Percentiles rank a stretch among this genome's conserved stretches.
phyloP scores from a whole-genome alignment of 257 asterid genomes.

The Gentiana straminea region DNA sequence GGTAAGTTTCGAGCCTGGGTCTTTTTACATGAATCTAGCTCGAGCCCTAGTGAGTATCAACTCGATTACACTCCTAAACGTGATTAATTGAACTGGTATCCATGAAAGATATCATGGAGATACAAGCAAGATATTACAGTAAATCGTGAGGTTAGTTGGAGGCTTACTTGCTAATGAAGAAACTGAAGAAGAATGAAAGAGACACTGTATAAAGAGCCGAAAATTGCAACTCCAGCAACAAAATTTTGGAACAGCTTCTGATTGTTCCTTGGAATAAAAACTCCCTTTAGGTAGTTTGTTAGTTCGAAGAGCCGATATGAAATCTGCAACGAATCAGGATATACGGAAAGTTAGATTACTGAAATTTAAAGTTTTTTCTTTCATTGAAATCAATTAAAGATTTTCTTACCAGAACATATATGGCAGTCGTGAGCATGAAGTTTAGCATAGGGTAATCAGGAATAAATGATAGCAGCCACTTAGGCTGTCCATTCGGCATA shows the following conservation, averaged over 20 bases:
- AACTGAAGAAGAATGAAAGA: conserved; percentile 70
- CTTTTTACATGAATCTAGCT: no score
- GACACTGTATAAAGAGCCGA: conserved; percentile 43
- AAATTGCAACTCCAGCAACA: conserved; percentile 47
- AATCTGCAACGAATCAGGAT: conserved; percentile 35
- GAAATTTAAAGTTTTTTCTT: neutral
- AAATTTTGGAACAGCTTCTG: conserved; percentile 53
- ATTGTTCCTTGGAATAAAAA: conserved; percentile 64
- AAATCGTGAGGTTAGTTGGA: neutral
- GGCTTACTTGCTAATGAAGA: conserved; percentile 44
- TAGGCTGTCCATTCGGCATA: conserved; percentile 90
- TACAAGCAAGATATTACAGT: neutral
- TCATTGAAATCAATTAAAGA: neutral
- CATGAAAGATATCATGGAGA: neutral
- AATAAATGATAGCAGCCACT: conserved; percentile 83
- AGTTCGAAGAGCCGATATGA: conserved; percentile 82
- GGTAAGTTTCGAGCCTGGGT: no score
- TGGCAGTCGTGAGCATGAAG: conserved; percentile 85
- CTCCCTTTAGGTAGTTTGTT: conserved; percentile 71
- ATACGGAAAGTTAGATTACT: conserved; percentile 5
- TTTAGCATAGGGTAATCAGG: conserved; percentile 96
- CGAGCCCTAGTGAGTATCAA: no score
- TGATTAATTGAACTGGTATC: no score
- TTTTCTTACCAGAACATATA: conserved; percentile 62
- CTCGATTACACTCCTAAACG: no score